Evolutionary conservation across 208 protist species (phyloP), one percentile per base, ranked within the genome.

Genomic region (Trichomonas tenax): DNA sequence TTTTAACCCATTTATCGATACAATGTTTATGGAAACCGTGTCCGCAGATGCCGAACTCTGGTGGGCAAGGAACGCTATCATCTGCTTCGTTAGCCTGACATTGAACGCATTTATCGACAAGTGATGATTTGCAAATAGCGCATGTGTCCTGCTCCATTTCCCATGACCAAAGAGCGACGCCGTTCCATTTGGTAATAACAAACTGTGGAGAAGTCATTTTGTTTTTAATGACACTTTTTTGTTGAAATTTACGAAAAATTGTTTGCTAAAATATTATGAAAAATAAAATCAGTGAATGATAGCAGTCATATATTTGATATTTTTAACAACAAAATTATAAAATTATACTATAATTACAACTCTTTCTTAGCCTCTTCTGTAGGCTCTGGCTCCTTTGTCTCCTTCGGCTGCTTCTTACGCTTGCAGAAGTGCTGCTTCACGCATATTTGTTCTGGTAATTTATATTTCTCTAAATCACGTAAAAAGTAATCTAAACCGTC

Each of bases 61-160:
- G 86, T 34, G 86, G 86, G 31, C 86, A 93, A 49, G 86, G 86
- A 15, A 26, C 44, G 46, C 36, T 93, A 17, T 93, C 86, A 51
- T 93, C 86, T 34, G 81, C 26, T 40, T 84, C 81, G 26, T 93
- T 93, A 38, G 86, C 86, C 15, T 93, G 86, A 51, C 86, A 93
- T 51, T 93, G 86, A 51, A 93, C 86, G 44, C 86, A 93, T 51
- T 93, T 93, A 48, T 93, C 86, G 44, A 93, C 86, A 51, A 93
- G 44, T 49, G 86, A 93, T 8, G 17, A 51, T 38, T 93, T 93
- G 86, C 86, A 93, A 93, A 93, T 93, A 40, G 86, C 86, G 86
- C 86, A 93, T 51, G 86, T 93, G 31, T 93, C 86, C 36, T 93
- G 86, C n/a, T 93, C 86, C 86, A 93, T 93, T 93, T 93, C 86